Evolutionary conservation across 192 early-diverging fungal genomes (phyloP), one percentile per base, ranked within the genome.

Genomic region (Rhizophagus sp.): DNA sequence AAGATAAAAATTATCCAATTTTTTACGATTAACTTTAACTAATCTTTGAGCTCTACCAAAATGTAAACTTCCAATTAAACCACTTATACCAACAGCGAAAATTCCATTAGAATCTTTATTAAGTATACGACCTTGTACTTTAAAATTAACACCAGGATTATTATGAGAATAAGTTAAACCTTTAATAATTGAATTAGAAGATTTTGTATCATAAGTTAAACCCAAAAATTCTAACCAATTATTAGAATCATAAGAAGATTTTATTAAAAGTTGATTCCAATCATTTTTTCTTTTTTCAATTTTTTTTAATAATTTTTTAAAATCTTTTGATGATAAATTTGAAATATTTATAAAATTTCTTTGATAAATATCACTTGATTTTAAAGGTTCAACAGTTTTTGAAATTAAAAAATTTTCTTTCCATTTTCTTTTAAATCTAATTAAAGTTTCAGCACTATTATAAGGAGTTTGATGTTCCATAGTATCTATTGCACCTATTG

Each of bases 391-490:
- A 7, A 91, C 91, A 33, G 85, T 85, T 61, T 84, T 84, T 30
- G 91, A 93, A 65, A 84, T 83, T 13, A 88, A 88, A 75, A 94
- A 95, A 80, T 92, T 92, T 67, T 95, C 92, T 79, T 92, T 93
- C 93, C 92, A 95, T 30, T 89, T 79, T 76, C 87, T 87, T 17
- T 88, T 67, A 80, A 88, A 87, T 76, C 89, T 82, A 44, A 87
- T 91, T 75, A 89, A 84, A 36, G 83, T 81, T 68, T 91, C 78
- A n/a, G 88, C 94, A 44, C 89, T 90, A 66, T 89, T 81, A 84
- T 90, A 92, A 34, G 88, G 88, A 1, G 87, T 90, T 71, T 91
- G 90, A 86, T 93, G 92, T 82, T 95, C 94, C 39, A 87, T 85
- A 6, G 92, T 92, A 76, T 95, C 94, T 30, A 93, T 84, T 36